Conservation (phyloP, 2,329 filamentous ascomycete genomes). For the Fusarium continuum region DNA sequence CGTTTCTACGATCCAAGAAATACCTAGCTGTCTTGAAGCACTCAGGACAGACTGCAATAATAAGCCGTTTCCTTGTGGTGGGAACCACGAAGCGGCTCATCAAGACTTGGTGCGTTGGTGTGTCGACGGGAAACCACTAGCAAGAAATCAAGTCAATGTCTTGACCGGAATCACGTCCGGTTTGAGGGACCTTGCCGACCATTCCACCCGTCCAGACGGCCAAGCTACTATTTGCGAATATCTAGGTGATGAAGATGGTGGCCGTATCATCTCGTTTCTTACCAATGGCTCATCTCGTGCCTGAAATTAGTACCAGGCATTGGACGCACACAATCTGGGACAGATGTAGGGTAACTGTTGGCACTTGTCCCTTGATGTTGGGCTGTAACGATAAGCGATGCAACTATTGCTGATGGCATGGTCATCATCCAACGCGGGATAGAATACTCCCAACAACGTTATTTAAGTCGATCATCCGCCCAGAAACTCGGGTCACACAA, state of each 20-base stretch:
- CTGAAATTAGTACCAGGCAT: neutral
- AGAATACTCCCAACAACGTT: constrained; percentile 1
- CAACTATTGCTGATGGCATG: neutral
- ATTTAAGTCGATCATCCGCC: constrained; percentile 20
- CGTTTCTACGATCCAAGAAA: constrained; percentile 47
- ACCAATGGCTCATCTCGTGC: constrained; percentile 30
- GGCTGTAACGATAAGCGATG: constrained; percentile 7
- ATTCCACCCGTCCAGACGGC: constrained; percentile 29
- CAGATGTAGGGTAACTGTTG: constrained; percentile 14
- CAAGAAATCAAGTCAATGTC: constrained; percentile 39
- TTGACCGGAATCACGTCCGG: constrained; percentile 43
- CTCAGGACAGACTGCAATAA: constrained; percentile 46
- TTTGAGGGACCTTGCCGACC: constrained; percentile 42
- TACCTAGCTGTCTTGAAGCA: constrained; percentile 51
- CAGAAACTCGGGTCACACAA: constrained; percentile 13
- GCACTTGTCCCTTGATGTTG: neutral
- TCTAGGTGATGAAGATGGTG: constrained; percentile 45
- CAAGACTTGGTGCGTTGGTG: constrained; percentile 38
- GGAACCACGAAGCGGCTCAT: neutral
- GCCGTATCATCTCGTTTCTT: constrained; percentile 46
- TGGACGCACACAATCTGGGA: neutral
- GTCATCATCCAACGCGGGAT: constrained; percentile 3
- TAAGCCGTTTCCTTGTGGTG: neutral
- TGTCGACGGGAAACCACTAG: constrained; percentile 42
- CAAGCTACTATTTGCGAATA: constrained; percentile 36